A percentile compares a stretch with the other conserved stretches of the same genome.
phyloP scores from a whole-genome alignment of 139 green algal species.

The Chlorella sp. region DNA sequence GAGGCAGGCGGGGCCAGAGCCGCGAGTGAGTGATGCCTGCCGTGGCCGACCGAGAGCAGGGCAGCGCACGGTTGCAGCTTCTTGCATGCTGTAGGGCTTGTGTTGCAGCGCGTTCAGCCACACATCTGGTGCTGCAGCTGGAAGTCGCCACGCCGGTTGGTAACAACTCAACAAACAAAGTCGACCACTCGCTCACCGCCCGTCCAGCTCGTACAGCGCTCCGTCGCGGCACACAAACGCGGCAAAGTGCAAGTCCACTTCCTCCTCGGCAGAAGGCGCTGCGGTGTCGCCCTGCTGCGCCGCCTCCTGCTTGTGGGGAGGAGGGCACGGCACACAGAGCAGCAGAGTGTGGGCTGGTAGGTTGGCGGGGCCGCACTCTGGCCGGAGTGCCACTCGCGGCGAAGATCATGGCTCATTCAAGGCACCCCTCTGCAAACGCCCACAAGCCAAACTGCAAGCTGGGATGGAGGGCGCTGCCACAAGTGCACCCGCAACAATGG shows the following conservation, averaged over 20 bases:
- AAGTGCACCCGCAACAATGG: too few relatives aligned
- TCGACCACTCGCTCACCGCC: conserved; percentile 50
- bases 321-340: background rate
- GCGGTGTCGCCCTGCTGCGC: conserved; percentile 74
- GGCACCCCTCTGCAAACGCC: too few relatives aligned
- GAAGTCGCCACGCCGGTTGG: too few relatives aligned
- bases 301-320: conserved; percentile 53
- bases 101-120: background rate
- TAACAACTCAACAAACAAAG: background rate
- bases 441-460: too few relatives aligned
- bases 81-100: too few relatives aligned
- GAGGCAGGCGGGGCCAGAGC: too few relatives aligned
- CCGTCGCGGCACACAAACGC: conserved; percentile 77
- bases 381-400: too few relatives aligned
- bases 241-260: conserved; percentile 92
- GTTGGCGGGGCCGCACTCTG: background rate
- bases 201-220: conserved; percentile 87
- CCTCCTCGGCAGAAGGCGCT: conserved; percentile 67
- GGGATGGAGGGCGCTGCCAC: too few relatives aligned
- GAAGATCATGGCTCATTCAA: too few relatives aligned
- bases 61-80: too few relatives aligned
- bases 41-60: background rate
- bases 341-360: background rate
- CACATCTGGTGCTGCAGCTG: background rate
- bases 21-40: too few relatives aligned